Conservation (phyloP, 257 asterid genomes). For the Nicotiana paniculata region DNA sequence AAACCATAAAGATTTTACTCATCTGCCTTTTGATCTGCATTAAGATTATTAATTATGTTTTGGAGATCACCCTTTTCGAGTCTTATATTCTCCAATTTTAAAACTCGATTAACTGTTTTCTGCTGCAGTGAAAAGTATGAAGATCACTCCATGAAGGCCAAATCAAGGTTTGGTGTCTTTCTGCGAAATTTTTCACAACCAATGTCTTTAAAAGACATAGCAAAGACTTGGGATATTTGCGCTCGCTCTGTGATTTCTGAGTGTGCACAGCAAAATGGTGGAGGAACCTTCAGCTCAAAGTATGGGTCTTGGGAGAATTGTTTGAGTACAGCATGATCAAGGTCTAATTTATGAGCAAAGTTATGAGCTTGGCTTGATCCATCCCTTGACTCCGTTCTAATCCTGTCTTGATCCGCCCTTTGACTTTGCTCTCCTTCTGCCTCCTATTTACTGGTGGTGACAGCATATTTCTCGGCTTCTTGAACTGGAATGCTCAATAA, state of each 20-base stretch:
- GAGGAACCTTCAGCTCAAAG: constrained; percentile 82
- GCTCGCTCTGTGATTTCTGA: constrained; percentile 64
- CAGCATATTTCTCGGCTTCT: not conserved
- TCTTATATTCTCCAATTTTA: not conserved
- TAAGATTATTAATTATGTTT: not conserved
- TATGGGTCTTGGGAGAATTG: constrained; percentile 83
- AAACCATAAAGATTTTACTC: not conserved
- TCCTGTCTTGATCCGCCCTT: not conserved
- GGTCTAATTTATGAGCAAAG: not conserved
- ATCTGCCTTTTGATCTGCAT: not conserved
- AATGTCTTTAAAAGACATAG: constrained; percentile 69
- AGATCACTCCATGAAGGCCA: constrained; percentile 62
- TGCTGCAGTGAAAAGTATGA: constrained; percentile 65
- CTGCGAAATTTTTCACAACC: constrained; percentile 69
- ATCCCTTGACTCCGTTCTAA: not conserved
- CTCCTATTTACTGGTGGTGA: not conserved
- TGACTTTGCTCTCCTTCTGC: not conserved
- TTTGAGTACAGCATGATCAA: constrained; percentile 24
- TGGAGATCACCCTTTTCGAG: not conserved
- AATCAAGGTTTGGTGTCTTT: constrained; percentile 64
- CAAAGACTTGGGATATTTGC: constrained; percentile 74
- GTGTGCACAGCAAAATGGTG: constrained; percentile 69
- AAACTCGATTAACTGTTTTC: not conserved
- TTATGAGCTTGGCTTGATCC: not conserved
- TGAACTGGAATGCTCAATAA: not conserved